Evolutionary conservation across 495 filamentous ascomycete genomes (phyloP), one percentile per base, ranked within the genome.

Genomic region (Lindgomyces ingoldianus): DNA sequence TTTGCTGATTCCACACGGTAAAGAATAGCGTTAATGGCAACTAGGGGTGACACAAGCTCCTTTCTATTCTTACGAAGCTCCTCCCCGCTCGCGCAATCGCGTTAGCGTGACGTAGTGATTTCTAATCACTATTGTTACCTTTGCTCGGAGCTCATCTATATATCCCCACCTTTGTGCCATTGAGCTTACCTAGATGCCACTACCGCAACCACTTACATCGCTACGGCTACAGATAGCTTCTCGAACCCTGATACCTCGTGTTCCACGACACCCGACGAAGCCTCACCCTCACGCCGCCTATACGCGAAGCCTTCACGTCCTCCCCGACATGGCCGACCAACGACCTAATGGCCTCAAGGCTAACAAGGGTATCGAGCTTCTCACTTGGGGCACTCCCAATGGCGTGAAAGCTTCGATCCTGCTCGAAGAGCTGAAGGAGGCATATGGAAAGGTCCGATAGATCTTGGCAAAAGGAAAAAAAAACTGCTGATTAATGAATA

Each of bases 281-380:
- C 49, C 56, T n/a, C 41, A 24, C 1, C 18, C 60, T 10, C 64
- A 67, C 57, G 29, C 67, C 14, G 55, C 70, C 4, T 25, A 65
- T 25, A 61, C 21, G 48, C 58, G 65, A 11, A 59, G 57, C 27
- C 44, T 63, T 6, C 62, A 62, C 14, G 30, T 60, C 41, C 45
- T 57, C 3, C 57, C 65, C 41, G 29, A 39, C 4, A 70, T 72
- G 63, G 49, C 67, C 19, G 21, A 50, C 30, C 52, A 71, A 21
- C 69, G 66, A 55, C 78, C 81, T 24, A 80, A 76, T 6, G 83
- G 82, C 21, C 74, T 83, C 36, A 80, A 81, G 55, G 82, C 80
- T 58, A 83, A 75, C 63, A 81, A 77, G 26, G 83, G 82, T 65
- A 83, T 85, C 64, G 82, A 85, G 74, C 80, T 83, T 22, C 69